Evolutionary conservation across 495 filamentous ascomycete genomes (phyloP).

Genomic region (Penicillium riverlandense): DNA sequence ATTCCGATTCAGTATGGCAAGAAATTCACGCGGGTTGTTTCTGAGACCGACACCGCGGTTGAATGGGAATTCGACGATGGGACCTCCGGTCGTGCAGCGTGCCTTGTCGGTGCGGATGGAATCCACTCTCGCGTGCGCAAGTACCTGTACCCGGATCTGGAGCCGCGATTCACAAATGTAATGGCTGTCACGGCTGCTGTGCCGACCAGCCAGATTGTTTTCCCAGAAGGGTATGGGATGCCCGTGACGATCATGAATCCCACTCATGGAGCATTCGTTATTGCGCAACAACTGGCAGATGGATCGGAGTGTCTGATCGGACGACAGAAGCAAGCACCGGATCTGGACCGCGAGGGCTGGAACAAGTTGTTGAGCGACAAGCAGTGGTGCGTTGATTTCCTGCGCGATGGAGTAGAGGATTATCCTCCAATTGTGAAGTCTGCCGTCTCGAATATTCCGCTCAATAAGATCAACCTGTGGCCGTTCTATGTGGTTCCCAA

Average conservation of each 20-base stretch:
- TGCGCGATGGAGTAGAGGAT: constrained; percentile 16
- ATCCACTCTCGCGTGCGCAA: constrained; percentile 41
- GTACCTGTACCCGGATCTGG: constrained; percentile 23
- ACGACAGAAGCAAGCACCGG: constrained; percentile 21
- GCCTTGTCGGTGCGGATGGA: constrained; percentile 43
- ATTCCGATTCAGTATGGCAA: constrained; percentile 34
- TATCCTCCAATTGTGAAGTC: constrained; percentile 30
- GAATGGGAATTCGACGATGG: constrained; percentile 37
- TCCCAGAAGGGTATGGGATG: constrained; percentile 22
- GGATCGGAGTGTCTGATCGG: constrained; percentile 40
- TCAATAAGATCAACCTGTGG: constrained; percentile 28
- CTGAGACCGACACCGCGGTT: constrained; percentile 25
- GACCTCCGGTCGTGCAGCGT: constrained; percentile 14
- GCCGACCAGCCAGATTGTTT: constrained; percentile 13
- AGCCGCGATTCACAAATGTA: constrained; percentile 19
- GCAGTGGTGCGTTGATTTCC: constrained; percentile 24
- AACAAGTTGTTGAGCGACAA: constrained; percentile 23
- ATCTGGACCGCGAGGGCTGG: constrained; percentile 31
- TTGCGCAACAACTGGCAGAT: constrained; percentile 38
- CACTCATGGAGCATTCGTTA: constrained; percentile 35
- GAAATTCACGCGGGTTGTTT: constrained; percentile 31
- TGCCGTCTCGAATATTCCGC: constrained; percentile 20
- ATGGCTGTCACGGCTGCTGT: constrained; percentile 23
- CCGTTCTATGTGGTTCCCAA: constrained; percentile 35
- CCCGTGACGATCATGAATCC: constrained; percentile 35